Base-by-base conservation (phyloP, 176 grass and related monocot species). In the Bolboschoenus planiculmis region DNA sequence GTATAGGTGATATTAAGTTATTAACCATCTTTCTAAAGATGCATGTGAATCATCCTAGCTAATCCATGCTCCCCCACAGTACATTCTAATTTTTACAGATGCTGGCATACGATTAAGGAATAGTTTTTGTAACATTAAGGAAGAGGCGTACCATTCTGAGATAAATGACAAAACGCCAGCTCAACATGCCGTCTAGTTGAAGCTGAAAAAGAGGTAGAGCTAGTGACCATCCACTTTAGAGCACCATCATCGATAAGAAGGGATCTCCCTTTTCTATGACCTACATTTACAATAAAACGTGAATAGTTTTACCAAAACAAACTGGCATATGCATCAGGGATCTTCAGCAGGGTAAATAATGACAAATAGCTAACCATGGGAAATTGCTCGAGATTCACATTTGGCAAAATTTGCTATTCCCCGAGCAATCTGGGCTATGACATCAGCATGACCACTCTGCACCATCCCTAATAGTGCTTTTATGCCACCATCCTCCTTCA, bases 401-500 rank as follows among this genome's bases (percentile, higher is more conserved):
- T 98, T 98, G 83, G 92, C 95, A 82, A 93, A 95, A 79, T 98
- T 98, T 54, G 95, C 88, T n/a, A 98, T 88, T 75, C 95, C 95
- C 82, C 95, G 85, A 85, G 95, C 92, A 82, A 98, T 89, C 81
- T 98, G 95, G 77, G 95, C 89, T 88, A 93, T 88, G 10, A 98
- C 95, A 81, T 98, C 95, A 36, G 24, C 83, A 70, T 98, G 82
- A 73, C 90, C 90, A 65, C 78, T 79, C 58, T 83, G 24, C 65
- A 88, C 87, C 95, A 98, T 95, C 84, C 72, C 84, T 54, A 98
- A 23, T 60, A 98, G 80, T 20, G 90, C 90, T 88, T 91, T 95
- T 83, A 98, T 95, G 56, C 92, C 92, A 72, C 92, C 92, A 79
- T 95, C 95, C 85, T 88, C 85, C 88, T 95, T 95, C 87, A 98